Conservation (phyloP, 495 filamentous ascomycete species). For the Lichina pygmaea region DNA sequence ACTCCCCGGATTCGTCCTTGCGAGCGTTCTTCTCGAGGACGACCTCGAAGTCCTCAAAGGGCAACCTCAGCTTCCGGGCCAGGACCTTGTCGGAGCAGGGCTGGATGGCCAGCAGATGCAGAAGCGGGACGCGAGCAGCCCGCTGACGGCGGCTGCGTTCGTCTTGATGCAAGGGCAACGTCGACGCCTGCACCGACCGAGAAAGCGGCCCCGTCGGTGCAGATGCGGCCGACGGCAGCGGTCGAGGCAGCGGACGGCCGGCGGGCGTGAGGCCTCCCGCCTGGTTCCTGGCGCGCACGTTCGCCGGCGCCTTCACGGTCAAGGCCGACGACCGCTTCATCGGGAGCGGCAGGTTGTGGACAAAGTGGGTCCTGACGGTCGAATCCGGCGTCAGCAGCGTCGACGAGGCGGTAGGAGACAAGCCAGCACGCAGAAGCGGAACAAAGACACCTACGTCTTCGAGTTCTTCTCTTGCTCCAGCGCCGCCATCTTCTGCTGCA, state of each 20-base stretch:
- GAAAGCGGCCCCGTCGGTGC: too few relatives aligned
- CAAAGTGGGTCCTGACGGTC: too few relatives aligned
- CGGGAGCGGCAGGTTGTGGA: too few relatives aligned
- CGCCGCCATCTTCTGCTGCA: constrained; percentile 18
- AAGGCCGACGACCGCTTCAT: too few relatives aligned
- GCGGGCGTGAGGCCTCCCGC: too few relatives aligned
- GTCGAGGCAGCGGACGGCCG: too few relatives aligned
- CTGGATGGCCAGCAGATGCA: constrained; percentile 43
- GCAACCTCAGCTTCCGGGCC: constrained; percentile 23
- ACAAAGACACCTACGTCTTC: constrained; percentile 16
- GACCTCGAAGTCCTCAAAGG: constrained; percentile 26
- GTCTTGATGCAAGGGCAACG: constrained; percentile 5
- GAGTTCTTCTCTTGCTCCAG: constrained; percentile 24
- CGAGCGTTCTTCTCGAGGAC: constrained; percentile 26
- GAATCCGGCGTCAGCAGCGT: too few relatives aligned
- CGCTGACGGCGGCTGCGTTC: constrained; percentile 15
- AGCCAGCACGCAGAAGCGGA: constrained; percentile 1
- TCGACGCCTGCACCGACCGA: too few relatives aligned
- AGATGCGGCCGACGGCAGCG: too few relatives aligned
- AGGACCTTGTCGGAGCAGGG: constrained; percentile 31
- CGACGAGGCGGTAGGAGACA: too few relatives aligned
- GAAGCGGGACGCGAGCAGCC: constrained; percentile 28
- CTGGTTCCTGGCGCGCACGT: too few relatives aligned
- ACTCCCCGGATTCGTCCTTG: constrained; percentile 31
- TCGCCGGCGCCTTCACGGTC: too few relatives aligned